Base-by-base conservation (phyloP, 306 rosid species). In the Herpetospermum pedunculosum region DNA sequence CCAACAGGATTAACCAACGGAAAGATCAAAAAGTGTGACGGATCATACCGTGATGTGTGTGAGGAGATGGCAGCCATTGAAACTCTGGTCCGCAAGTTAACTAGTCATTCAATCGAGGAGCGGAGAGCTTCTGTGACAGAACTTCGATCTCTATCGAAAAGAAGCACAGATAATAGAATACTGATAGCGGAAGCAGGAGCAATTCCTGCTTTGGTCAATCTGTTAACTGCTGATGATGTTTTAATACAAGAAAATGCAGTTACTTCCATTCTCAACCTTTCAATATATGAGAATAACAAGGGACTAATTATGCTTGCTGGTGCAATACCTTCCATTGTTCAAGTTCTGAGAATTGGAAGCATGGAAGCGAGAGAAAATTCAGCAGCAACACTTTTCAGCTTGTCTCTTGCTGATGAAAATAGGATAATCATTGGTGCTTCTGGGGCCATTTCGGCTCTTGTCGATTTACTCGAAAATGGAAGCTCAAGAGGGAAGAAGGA, bases 361-460 rank as follows among this genome's bases (percentile, higher is more conserved):
- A 89, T 88, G 92, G 97, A 91, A 84, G 97, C 96, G 0, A 87
- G 90, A 80, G 99, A 95, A 79, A 95, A 95, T 10, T 92, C 97
- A 16, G 97, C 99, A 9, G 99, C 97, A 19, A 95, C 99, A 34
- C 88, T 95, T 54, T 91, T 91, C 48, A 95, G 99, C 83, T 71
- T 95, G 85, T 89, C 99, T 15, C 92, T 95, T 81, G 97, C 92
- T 0, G 99, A 91, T 70, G 99, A 95, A 86, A 95, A 91, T 87
- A 87, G 90, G 75, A 95, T 91, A 74, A 89, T 95, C 57, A 91
- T 95, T 10, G 99, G 99, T 15, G 97, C 96, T 53, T 95, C 99
- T 0, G 97, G 99, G 41, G 96, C 97, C 29, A 89, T 91, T 79
- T 86, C 90, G 0, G 97, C 97, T 28, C 81, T 95, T 82, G 96